Percentiles rank a stretch among this genome's conserved stretches.
These are phyloP conservation scores for Vaccinium macrocarpon DNA, from an alignment of 148 eudicot genomes.

Conservation along the genomic window DNA sequence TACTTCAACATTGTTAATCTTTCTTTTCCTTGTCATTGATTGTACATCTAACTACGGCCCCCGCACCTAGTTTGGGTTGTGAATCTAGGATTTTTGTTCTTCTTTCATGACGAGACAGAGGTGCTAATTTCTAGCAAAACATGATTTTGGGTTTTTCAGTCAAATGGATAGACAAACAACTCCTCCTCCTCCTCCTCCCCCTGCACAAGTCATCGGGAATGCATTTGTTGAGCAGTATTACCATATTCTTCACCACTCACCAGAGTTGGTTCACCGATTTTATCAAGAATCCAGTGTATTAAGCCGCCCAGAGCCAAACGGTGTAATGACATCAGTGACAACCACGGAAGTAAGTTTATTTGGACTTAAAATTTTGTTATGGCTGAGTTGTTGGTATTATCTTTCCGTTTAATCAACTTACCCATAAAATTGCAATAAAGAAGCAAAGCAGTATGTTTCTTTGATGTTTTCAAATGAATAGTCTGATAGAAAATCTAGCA, in stretches of 20 bases:
- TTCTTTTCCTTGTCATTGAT: not conserved
- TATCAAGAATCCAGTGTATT: constrained; percentile 64
- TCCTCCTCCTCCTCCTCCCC: constrained; percentile 22
- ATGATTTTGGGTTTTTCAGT: constrained; percentile 15
- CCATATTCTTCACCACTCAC: constrained; percentile 64
- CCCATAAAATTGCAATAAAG: not conserved
- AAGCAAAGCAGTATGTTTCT: not conserved
- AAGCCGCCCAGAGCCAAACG: constrained; percentile 62
- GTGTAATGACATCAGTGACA: constrained; percentile 51
- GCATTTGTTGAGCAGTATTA: constrained; percentile 83
- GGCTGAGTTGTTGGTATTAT: not conserved
- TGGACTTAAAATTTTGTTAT: not conserved
- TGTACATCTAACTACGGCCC: not conserved
- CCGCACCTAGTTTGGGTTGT: not conserved
- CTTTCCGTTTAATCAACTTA: not conserved
- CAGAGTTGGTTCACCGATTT: constrained; percentile 60
- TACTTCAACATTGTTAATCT: not conserved
- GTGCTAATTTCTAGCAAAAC: not conserved
- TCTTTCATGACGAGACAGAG: not conserved
- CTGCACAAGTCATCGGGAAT: constrained; percentile 63
- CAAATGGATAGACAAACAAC: constrained; percentile 41
- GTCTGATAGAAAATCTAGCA: not conserved
- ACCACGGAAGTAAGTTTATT: constrained; percentile 57
- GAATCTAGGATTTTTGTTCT: not conserved
- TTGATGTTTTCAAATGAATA: no score